Percentiles rank a stretch among this genome's conserved stretches.
phyloP scores from a whole-genome alignment of 495 filamentous ascomycete genomes.

The Usnea hakonensis region DNA sequence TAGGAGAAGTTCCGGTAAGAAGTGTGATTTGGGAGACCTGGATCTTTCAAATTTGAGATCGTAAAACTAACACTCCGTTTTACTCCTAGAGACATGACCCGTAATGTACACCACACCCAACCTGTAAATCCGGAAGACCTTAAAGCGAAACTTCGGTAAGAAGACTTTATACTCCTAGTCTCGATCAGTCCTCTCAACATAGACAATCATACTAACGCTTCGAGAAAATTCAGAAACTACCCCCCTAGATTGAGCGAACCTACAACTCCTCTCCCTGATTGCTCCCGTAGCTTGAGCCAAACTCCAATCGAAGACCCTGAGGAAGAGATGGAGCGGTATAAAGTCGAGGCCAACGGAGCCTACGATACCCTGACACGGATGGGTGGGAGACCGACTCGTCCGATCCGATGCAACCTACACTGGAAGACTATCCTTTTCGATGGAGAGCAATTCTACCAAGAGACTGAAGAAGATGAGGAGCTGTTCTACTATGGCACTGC shows the following conservation, averaged over 20 bases:
- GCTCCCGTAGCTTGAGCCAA: neutral
- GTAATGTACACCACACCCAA: neutral
- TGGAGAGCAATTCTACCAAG: neutral
- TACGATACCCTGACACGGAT: neutral
- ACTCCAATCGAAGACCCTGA: neutral
- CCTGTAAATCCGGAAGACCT: neutral
- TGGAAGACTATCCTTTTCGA: neutral
- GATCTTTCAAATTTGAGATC: conserved; percentile 9
- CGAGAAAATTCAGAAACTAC: conserved; percentile 6
- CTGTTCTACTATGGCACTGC: neutral
- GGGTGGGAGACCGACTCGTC: neutral
- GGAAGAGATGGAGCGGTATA: neutral
- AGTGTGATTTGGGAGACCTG: neutral
- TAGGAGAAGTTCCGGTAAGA: conserved; percentile 2
- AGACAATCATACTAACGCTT: conserved; percentile 1
- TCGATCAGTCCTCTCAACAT: conserved; percentile 1
- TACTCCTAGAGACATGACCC: conserved; percentile 3
- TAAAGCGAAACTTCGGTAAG: neutral
- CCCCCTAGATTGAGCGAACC: neutral
- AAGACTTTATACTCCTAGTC: conserved; percentile 3
- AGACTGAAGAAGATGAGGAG: neutral
- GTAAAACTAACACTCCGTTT: neutral
- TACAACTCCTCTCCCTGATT: neutral
- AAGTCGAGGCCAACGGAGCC: neutral
- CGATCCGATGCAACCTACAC: neutral